phyloP scores from a whole-genome alignment of 257 asterid species.

The Datura wrightii region DNA sequence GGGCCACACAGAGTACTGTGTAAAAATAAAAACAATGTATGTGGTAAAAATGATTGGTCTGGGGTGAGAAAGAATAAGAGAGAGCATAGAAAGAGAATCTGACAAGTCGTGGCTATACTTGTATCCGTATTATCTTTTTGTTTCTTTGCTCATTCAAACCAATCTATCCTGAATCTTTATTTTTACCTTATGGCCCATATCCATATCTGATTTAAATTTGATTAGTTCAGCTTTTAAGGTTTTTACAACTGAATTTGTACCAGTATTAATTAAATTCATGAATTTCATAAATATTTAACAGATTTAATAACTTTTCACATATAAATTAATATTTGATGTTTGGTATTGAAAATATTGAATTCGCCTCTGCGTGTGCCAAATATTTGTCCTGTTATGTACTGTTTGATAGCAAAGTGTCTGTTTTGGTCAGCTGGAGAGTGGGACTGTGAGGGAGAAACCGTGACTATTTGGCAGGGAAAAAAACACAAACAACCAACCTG shows the following conservation, averaged over 20 bases:
- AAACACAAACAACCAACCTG: background rate
- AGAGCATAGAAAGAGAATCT: conserved; percentile 37
- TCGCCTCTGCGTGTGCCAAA: too few relatives aligned
- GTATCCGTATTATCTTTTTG: conserved; percentile 40
- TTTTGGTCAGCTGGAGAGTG: conserved; percentile 40
- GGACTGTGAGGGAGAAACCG: conserved; percentile 21
- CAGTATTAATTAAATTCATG: too few relatives aligned
- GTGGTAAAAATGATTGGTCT: conserved; percentile 36
- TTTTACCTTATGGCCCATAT: background rate
- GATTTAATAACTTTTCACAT: too few relatives aligned
- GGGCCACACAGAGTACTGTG: background rate
- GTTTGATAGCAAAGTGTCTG: conserved; percentile 39
- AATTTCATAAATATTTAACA: too few relatives aligned
- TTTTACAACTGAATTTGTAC: too few relatives aligned
- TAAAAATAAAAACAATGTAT: background rate
- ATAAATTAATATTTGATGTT: too few relatives aligned
- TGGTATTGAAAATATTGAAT: too few relatives aligned
- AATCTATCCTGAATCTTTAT: conserved; percentile 26
- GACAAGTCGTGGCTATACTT: conserved; percentile 52
- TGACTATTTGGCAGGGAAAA: conserved; percentile 27
- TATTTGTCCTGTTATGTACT: conserved; percentile 40
- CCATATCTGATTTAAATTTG: background rate
- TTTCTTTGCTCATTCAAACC: conserved; percentile 27
- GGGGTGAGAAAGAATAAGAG: conserved; percentile 27
- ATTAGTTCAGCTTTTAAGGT: background rate